phyloP scores from a whole-genome alignment of 768 basidiomycete species.

The Phanerochaete carnosa region DNA sequence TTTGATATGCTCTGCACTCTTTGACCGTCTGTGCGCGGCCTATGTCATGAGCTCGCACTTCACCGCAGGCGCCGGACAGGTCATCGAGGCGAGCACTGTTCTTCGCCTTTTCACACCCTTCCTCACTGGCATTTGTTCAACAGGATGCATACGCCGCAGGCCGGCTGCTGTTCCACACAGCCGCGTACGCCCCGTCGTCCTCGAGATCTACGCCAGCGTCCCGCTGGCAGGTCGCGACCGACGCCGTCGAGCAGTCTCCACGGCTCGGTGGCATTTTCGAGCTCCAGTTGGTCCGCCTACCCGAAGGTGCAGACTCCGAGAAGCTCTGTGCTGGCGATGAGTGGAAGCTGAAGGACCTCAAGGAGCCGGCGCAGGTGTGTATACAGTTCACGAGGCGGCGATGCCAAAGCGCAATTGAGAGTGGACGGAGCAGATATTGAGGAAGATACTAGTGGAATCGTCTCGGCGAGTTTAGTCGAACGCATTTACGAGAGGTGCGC shows the following conservation, averaged over 20 bases:
- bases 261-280: not conserved
- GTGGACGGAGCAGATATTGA: not conserved
- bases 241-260: not conserved
- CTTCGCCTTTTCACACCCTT: not conserved
- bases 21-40: conserved; percentile 1
- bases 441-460: too few species aligned
- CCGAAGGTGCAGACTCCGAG: not conserved
- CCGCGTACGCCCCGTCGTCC: not conserved
- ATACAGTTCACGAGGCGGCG: not conserved
- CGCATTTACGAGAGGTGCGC: too few species aligned
- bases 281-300: not conserved
- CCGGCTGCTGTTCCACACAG: not conserved
- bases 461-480: too few species aligned
- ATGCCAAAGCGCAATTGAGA: not conserved
- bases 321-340: not conserved
- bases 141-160: conserved; percentile 10
- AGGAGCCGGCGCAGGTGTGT: not conserved
- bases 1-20: conserved; percentile 18
- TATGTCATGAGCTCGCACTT: conserved; percentile 18
- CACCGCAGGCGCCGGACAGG: conserved; percentile 16
- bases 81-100: conserved; percentile 8
- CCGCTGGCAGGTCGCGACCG: not conserved
- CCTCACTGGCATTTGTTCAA: not conserved
- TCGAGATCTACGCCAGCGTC: conserved; percentile 1
- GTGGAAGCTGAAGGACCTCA: not conserved